These are phyloP conservation scores for Iris pallida DNA, from an alignment of 116 monocot genomes.

Conservation along the genomic window DNA sequence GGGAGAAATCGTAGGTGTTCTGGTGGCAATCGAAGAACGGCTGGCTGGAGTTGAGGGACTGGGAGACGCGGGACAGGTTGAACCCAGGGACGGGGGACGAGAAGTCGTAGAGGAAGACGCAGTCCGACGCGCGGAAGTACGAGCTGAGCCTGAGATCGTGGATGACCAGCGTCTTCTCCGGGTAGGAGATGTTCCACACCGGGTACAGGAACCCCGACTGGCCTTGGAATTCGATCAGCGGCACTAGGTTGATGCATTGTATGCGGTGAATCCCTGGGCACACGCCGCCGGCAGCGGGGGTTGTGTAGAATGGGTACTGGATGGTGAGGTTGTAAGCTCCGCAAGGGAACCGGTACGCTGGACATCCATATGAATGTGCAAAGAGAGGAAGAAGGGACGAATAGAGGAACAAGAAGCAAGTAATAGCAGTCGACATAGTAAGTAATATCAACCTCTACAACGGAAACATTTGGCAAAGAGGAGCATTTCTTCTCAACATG, in stretches of 20 bases:
- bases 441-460: too few relatives aligned
- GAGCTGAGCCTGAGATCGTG: constrained; percentile 14
- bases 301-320: constrained; percentile 14
- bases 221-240: constrained; percentile 7
- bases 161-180: constrained; percentile 1
- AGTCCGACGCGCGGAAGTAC: constrained; percentile 10
- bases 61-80: constrained; percentile 7
- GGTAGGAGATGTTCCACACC: constrained; percentile 12
- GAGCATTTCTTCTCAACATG: too few relatives aligned
- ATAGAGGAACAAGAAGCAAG: neutral
- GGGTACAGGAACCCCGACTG: neutral
- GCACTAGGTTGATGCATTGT: constrained; percentile 12
- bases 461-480: too few relatives aligned
- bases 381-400: neutral
- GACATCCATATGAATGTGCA: neutral
- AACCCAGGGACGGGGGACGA: neutral
- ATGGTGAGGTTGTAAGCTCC: neutral
- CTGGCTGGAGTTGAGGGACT: neutral
- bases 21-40: constrained; percentile 6
- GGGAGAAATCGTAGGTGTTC: constrained; percentile 4
- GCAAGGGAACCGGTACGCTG: neutral
- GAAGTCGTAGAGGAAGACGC: constrained; percentile 10
- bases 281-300: too few relatives aligned
- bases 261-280: constrained; percentile 1
- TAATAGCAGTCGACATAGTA: too few relatives aligned